Evolutionary conservation across 352 stramenopile genomes (phyloP).

Genomic region (Globisporangium solare): DNA sequence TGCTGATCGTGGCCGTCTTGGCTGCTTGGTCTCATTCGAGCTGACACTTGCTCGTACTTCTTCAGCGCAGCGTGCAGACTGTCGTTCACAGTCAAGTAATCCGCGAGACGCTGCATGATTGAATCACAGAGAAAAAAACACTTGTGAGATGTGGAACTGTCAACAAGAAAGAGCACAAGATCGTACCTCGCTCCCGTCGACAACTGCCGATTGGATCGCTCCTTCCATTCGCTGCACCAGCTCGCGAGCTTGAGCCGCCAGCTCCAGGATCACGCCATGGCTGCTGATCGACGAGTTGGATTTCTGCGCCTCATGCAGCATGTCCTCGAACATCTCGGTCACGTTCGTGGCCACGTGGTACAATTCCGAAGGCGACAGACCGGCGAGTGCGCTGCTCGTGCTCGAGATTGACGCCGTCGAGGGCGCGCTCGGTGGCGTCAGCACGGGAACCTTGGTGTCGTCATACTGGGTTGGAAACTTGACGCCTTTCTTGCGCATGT

Average conservation of each 20-base stretch:
- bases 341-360: slow-evolving; percentile 65
- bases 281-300: slow-evolving; percentile 30
- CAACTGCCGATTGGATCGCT: slow-evolving; percentile 56
- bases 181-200: slow-evolving; percentile 42
- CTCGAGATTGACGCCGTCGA: slow-evolving; percentile 42
- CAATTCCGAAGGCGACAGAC: slow-evolving; percentile 52
- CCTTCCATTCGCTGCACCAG: slow-evolving; percentile 57
- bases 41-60: slow-evolving; percentile 43
- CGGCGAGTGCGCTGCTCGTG: slow-evolving; percentile 35
- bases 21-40: slow-evolving; percentile 17
- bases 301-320: slow-evolving; percentile 67
- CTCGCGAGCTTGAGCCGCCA: slow-evolving; percentile 53
- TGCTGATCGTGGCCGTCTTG: slow-evolving; percentile 13
- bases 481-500: slow-evolving; percentile 75
- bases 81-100: slow-evolving; percentile 72
- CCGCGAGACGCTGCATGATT: slow-evolving; percentile 38
- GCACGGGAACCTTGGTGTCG: slow-evolving; percentile 53
- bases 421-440: slow-evolving; percentile 30
- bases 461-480: slow-evolving; percentile 78
- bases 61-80: slow-evolving; percentile 51
- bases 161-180: neutral
- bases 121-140: too few relatives aligned
- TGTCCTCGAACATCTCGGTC: slow-evolving; percentile 81
- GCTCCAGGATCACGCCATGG: slow-evolving; percentile 64
- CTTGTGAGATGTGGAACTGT: too few relatives aligned